Evolutionary conservation across 495 filamentous ascomycete genomes (phyloP).

Genomic region (Elaphomyces granulatus): DNA sequence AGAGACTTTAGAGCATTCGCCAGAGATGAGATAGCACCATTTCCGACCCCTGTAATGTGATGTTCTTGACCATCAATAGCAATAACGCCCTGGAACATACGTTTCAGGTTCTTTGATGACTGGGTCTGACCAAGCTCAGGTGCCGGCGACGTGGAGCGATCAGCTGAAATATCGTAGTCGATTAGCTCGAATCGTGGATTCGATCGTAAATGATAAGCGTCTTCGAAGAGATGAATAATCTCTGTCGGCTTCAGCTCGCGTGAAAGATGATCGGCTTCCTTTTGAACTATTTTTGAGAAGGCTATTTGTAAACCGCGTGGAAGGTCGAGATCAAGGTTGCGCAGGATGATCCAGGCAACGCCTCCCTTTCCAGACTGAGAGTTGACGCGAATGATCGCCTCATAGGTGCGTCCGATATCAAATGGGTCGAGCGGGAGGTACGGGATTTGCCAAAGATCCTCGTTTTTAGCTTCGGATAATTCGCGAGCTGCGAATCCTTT

Average conservation of each 20-base stretch:
- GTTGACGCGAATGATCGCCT: conserved; percentile 96
- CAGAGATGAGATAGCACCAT: conserved; percentile 80
- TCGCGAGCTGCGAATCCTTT: conserved; percentile 78
- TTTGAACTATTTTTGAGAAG: conserved; percentile 79
- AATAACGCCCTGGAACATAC: conserved; percentile 78
- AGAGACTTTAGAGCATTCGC: conserved; percentile 67
- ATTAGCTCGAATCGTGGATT: conserved; percentile 77
- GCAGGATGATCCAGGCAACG: conserved; percentile 86
- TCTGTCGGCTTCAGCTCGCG: conserved; percentile 74
- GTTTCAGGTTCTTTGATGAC: conserved; percentile 61
- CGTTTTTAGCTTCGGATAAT: conserved; percentile 38
- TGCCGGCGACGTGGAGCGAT: conserved; percentile 64
- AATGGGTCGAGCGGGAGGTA: conserved; percentile 89
- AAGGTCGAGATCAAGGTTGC: conserved; percentile 77
- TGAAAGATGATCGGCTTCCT: conserved; percentile 52
- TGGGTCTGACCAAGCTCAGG: conserved; percentile 55
- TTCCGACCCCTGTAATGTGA: conserved; percentile 63
- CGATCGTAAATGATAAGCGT: conserved; percentile 65
- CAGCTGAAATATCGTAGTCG: conserved; percentile 83
- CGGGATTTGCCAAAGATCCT: conserved; percentile 58
- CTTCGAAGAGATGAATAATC: conserved; percentile 74
- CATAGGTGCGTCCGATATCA: conserved; percentile 91
- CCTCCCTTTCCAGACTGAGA: conserved; percentile 93
- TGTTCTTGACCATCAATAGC: conserved; percentile 72
- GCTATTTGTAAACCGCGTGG: conserved; percentile 87